These are phyloP conservation scores for Penicillium crustosum DNA, from an alignment of 2,329 filamentous ascomycete genomes.

Conservation along the genomic window DNA sequence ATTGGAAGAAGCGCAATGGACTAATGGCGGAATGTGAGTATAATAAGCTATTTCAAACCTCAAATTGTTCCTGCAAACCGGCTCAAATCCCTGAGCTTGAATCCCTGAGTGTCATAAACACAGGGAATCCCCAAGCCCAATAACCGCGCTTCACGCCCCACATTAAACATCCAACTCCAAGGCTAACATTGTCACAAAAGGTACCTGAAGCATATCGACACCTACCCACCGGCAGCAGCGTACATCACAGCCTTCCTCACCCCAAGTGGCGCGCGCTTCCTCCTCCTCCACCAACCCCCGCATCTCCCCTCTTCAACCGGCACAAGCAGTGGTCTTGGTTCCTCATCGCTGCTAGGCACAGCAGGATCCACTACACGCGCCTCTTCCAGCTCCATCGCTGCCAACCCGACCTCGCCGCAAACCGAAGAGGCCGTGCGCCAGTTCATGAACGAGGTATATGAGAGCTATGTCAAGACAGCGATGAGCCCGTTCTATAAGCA, in stretches of 20 bases:
- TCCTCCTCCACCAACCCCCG: conserved; percentile 83
- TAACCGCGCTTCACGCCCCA: background rate
- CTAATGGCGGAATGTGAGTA: conserved; percentile 72
- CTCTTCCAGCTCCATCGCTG: conserved; percentile 69
- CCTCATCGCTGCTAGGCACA: conserved; percentile 33
- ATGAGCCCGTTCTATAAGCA: conserved; percentile 95
- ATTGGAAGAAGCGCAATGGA: conserved; percentile 96
- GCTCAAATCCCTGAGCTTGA: background rate
- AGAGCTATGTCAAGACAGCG: conserved; percentile 92
- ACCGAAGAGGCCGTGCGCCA: conserved; percentile 94
- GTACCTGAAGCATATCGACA: conserved; percentile 96
- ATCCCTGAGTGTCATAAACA: background rate
- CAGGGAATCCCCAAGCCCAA: background rate
- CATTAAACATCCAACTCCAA: background rate
- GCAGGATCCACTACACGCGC: conserved; percentile 39
- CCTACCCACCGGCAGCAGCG: conserved; percentile 79
- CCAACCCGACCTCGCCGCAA: conserved; percentile 82
- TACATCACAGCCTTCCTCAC: conserved; percentile 95
- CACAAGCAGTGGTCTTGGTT: conserved; percentile 21
- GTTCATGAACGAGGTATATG: conserved; percentile 94
- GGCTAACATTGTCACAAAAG: conserved; percentile 46
- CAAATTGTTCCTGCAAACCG: too few relatives aligned
- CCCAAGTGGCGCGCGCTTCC: conserved; percentile 86
- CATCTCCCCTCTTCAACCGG: conserved; percentile 42
- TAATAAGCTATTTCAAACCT: background rate